Conservation (phyloP, 768 basidiomycete species). For the Pulveroboletus sp. region DNA sequence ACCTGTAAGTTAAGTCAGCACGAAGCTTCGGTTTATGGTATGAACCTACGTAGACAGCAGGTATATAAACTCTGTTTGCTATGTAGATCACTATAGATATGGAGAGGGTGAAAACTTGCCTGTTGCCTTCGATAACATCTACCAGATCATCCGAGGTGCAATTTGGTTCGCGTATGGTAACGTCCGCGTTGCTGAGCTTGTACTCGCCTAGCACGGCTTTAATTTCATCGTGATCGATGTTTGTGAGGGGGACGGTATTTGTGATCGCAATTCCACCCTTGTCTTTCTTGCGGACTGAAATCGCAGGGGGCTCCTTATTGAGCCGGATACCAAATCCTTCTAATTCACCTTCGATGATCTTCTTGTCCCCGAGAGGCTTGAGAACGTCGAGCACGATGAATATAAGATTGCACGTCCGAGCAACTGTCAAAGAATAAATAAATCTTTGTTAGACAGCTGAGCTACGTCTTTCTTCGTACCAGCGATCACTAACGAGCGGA, state of each 20-base stretch:
- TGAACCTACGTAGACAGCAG: conserved; percentile 76
- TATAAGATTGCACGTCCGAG: conserved; percentile 96
- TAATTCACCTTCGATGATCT: conserved; percentile 84
- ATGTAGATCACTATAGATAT: conserved; percentile 3
- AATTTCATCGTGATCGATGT: conserved; percentile 95
- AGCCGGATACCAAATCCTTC: conserved; percentile 98
- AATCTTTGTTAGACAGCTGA: not conserved
- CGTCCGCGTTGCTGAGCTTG: conserved; percentile 81
- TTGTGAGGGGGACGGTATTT: conserved; percentile 94
- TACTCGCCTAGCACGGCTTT: conserved; percentile 95
- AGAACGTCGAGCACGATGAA: conserved; percentile 98
- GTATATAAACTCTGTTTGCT: conserved; percentile 79
- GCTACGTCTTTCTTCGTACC: conserved; percentile 43
- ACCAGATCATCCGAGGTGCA: conserved; percentile 95
- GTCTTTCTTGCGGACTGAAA: conserved; percentile 82
- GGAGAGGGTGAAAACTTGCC: conserved; percentile 37
- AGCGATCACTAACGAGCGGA: conserved; percentile 57
- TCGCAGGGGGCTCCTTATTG: conserved; percentile 91
- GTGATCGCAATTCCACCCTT: conserved; percentile 92
- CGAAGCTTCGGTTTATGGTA: not conserved
- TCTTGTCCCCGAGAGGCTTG: conserved; percentile 96
- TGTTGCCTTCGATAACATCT: conserved; percentile 95
- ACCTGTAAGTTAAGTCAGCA: conserved; percentile 43
- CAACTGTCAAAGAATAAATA: conserved; percentile 52
- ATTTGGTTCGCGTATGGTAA: conserved; percentile 89